Base-by-base conservation (phyloP, 176 grass and related monocot genomes). In the Oryza brachyantha region DNA sequence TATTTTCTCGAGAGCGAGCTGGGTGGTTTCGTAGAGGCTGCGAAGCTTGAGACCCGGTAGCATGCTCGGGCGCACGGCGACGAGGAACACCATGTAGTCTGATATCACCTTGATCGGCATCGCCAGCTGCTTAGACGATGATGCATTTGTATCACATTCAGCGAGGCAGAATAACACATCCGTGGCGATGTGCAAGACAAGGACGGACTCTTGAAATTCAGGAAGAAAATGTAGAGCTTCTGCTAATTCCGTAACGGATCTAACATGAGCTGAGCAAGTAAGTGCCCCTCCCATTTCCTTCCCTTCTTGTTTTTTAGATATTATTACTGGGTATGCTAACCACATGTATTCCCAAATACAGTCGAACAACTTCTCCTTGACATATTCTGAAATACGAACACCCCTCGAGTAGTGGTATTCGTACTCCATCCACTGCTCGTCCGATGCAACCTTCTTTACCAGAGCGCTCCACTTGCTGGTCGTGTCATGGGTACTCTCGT, bases 171-270 rank as follows among this genome's bases (percentile, higher is more conserved):
- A n/a, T n/a, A 82, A 50, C 14, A 73, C 17, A n/a, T 27, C 24
- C 3, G 79, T 74, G 70, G 70, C 60, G 22, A 74, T 74, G 7
- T 82, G 80, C 60, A 22, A 65, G 3, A 12, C 1, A 5, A 82
- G 31, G 6, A 82, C 5, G 16, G 10, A 29, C 69, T 65, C 38
- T 27, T 39, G 31, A 1, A 82, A 54, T 34, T 82, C 69, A 21
- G 0, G 1, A 2, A 14, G 22, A 17, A 39, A 65, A 0, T 0
- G 11, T 8, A 48, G 21, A 42, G 5, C 58, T 76, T 39, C 0
- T 1, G 5, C 8, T n/a, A 67, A 67, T n/a, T n/a, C n/a, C n/a
- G n/a, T n/a, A n/a, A n/a, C n/a, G n/a, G n/a, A n/a, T n/a, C n/a
- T n/a, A n/a, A n/a, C n/a, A n/a, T n/a, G n/a, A n/a, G n/a, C n/a